phyloP scores from a whole-genome alignment of 768 basidiomycete genomes.

The Cystofilobasidium ferigula region DNA sequence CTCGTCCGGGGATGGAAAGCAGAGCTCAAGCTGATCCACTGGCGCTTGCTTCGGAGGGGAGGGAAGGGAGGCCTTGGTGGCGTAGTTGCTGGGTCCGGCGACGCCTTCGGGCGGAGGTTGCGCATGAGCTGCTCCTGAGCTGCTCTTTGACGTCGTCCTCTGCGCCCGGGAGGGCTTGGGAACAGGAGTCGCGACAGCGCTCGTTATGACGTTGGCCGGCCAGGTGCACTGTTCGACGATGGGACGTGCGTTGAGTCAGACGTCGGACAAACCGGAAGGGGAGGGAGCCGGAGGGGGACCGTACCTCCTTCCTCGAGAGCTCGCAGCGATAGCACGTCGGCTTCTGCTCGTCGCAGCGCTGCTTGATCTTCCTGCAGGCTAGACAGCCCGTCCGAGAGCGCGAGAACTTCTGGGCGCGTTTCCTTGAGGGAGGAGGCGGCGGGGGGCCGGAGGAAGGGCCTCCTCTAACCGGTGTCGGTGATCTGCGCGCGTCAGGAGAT shows the following conservation, averaged over 20 bases:
- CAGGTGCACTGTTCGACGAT: background rate
- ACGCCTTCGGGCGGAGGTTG: too few species aligned
- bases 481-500: too few species aligned
- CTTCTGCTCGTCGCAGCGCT: background rate
- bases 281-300: too few species aligned
- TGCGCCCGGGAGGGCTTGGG: too few species aligned
- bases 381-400: background rate
- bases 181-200: too few species aligned
- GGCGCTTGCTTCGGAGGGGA: background rate
- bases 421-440: background rate
- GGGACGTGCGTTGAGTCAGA: background rate
- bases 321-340: background rate
- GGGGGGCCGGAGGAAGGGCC: background rate
- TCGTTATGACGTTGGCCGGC: background rate
- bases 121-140: too few species aligned
- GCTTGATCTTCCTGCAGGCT: background rate
- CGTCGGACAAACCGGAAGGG: background rate
- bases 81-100: background rate
- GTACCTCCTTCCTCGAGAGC: background rate
- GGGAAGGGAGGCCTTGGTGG: background rate
- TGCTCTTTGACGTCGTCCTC: too few species aligned
- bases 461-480: too few species aligned
- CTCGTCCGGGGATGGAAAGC: background rate
- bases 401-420: background rate
- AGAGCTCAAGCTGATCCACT: background rate